Evolutionary conservation across 768 basidiomycete genomes (phyloP).

Genomic region (Termitomyces sp.): DNA sequence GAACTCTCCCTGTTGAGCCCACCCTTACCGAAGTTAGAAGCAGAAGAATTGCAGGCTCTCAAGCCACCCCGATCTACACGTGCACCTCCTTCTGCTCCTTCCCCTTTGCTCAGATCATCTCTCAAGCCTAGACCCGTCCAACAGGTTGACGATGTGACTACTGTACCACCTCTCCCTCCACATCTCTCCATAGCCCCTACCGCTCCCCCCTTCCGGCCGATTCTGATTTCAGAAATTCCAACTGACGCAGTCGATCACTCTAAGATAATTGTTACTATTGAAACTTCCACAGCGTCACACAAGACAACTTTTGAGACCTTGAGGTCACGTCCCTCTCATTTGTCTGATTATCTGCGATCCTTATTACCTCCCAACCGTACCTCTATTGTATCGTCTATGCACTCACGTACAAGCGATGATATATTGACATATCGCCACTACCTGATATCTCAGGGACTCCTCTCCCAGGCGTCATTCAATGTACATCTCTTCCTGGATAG

Average conservation of each 20-base stretch:
- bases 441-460: conserved; percentile 52
- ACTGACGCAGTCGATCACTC: conserved; percentile 43
- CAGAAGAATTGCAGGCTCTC: conserved; percentile 23
- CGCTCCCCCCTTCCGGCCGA: conserved; percentile 56
- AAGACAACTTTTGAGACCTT: conserved; percentile 65
- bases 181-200: conserved; percentile 36
- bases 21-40: conserved; percentile 38
- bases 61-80: conserved; percentile 29
- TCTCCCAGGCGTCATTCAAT: conserved; percentile 36
- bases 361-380: conserved; percentile 31
- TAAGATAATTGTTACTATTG: conserved; percentile 63
- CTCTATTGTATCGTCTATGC: conserved; percentile 50
- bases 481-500: conserved; percentile 78
- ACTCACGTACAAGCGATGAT: conserved; percentile 47
- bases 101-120: conserved; percentile 30
- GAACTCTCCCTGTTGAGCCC: conserved; percentile 34
- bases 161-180: conserved; percentile 45
- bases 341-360: conserved; percentile 51
- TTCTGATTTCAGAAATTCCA: conserved; percentile 59
- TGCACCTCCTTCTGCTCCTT: conserved; percentile 15
- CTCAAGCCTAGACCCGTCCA: conserved; percentile 29
- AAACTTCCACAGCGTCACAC: conserved; percentile 64
- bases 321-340: conserved; percentile 60
- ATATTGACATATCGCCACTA: conserved; percentile 58
- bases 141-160: conserved; percentile 32